Evolutionary conservation across 2,329 filamentous ascomycete species (phyloP).

Genomic region (Epichloe festucae): DNA sequence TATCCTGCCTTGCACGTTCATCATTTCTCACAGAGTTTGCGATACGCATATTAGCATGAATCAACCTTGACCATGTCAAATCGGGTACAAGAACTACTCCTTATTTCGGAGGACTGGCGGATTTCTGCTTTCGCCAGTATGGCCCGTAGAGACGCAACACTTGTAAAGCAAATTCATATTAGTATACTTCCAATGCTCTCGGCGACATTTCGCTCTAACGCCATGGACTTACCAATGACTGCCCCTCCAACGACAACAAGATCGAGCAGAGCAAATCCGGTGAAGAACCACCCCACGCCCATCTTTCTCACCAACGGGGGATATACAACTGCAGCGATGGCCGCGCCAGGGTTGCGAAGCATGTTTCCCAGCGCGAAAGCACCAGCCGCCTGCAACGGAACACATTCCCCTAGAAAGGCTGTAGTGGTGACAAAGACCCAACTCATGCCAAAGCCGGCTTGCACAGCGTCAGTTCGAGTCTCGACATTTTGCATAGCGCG

Average conservation of each 20-base stretch:
- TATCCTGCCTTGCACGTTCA: no score
- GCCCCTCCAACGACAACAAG: conserved; percentile 12
- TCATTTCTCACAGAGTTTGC: no score
- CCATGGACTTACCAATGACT: conserved; percentile 9
- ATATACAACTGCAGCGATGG: conserved; percentile 24
- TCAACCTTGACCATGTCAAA: no score
- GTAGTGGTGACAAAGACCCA: conserved; percentile 29
- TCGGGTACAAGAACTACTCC: no score
- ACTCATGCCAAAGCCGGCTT: conserved; percentile 22
- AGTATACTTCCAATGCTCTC: neutral
- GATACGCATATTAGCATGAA: no score
- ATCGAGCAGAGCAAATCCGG: conserved; percentile 22
- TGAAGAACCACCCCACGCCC: conserved; percentile 28
- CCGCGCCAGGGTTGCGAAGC: conserved; percentile 26
- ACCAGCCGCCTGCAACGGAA: conserved; percentile 24
- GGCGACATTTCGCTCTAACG: neutral
- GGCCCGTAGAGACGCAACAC: neutral
- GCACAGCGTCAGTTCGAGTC: conserved; percentile 1
- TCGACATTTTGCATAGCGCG: neutral
- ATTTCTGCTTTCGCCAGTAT: neutral
- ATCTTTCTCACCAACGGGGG: conserved; percentile 19
- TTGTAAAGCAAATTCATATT: neutral
- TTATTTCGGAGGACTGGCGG: neutral
- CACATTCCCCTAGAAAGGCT: conserved; percentile 26
- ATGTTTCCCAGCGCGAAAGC: conserved; percentile 27